A percentile compares a stretch with the other conserved stretches of the same genome.
phyloP scores from a whole-genome alignment of 805 yeast species.

The Barnettozyma vustinii region DNA sequence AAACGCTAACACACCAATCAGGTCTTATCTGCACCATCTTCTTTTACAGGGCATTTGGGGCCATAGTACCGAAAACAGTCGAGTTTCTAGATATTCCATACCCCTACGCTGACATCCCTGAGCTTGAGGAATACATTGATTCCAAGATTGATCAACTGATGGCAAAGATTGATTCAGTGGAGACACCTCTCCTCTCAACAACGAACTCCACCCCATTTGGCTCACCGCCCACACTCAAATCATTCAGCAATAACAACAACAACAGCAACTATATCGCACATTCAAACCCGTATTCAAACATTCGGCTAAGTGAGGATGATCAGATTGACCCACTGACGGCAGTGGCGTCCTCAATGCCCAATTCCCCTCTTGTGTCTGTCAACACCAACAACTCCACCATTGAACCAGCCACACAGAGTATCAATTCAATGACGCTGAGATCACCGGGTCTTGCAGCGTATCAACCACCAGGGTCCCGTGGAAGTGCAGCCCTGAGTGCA shows the following conservation, averaged over 20 bases:
- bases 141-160: conserved; percentile 30
- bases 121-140: conserved; percentile 41
- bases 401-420: conserved; percentile 1
- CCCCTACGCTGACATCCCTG: conserved; percentile 43
- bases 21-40: conserved; percentile 56
- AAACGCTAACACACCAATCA: conserved; percentile 1
- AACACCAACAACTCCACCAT: conserved; percentile 1
- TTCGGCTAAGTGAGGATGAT: conserved; percentile 15
- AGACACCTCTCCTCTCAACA: conserved; percentile 13
- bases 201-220: conserved; percentile 20
- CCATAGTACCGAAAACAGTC: conserved; percentile 48
- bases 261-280: background rate
- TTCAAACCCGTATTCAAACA: conserved; percentile 16
- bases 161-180: conserved; percentile 20
- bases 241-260: conserved; percentile 6
- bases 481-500: conserved; percentile 1
- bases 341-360: conserved; percentile 5
- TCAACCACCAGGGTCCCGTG: conserved; percentile 3
- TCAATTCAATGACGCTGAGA: conserved; percentile 1
- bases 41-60: conserved; percentile 65
- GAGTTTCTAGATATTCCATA: conserved; percentile 57
- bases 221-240: conserved; percentile 17
- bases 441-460: conserved; percentile 8
- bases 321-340: background rate
- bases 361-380: conserved; percentile 4